phyloP scores from a whole-genome alignment of 176 grass and related monocot genomes.

The Zizania latifolia region DNA sequence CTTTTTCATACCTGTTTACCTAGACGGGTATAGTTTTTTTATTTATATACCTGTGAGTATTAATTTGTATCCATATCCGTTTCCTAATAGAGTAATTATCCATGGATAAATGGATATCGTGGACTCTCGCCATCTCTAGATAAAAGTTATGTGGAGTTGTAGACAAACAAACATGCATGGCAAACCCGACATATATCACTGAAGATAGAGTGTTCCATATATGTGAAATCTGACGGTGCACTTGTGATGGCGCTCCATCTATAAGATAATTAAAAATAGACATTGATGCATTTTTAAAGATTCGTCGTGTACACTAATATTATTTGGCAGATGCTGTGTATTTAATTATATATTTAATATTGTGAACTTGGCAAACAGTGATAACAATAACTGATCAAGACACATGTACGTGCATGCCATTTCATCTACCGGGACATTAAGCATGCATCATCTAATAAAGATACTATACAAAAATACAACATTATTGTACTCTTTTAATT shows the following conservation, averaged over 20 bases:
- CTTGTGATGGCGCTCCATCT: not conserved
- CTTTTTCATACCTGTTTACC: too few relatives aligned
- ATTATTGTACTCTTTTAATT: not conserved
- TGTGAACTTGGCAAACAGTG: not conserved
- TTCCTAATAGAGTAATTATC: too few relatives aligned
- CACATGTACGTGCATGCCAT: not conserved
- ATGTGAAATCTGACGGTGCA: not conserved
- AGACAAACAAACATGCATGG: not conserved
- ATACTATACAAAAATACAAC: not conserved
- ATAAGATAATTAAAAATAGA: not conserved
- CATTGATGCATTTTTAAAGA: not conserved
- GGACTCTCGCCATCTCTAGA: too few relatives aligned
- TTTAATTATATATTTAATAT: not conserved
- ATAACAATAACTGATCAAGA: not conserved
- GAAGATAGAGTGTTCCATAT: not conserved
- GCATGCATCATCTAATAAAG: not conserved
- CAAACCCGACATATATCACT: not conserved
- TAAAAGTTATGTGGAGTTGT: not conserved
- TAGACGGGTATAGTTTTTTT: too few relatives aligned
- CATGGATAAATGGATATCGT: too few relatives aligned
- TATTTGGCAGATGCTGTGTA: not conserved
- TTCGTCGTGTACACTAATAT: too few relatives aligned
- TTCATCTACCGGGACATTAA: not conserved
- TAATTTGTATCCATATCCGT: too few relatives aligned
- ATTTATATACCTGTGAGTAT: too few relatives aligned